phyloP scores from a whole-genome alignment of 257 asterid genomes.

The Salvia splendens region DNA sequence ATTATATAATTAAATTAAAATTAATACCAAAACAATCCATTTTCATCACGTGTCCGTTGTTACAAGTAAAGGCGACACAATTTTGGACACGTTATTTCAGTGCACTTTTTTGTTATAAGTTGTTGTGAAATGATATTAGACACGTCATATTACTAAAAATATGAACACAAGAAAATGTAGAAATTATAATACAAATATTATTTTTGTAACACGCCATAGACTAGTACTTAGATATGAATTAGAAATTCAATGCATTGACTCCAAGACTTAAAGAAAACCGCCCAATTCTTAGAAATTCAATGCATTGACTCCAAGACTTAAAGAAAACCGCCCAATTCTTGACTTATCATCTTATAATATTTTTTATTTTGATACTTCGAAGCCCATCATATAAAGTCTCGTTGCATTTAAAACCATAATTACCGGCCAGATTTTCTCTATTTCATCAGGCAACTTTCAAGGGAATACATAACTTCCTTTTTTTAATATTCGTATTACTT shows the following conservation, averaged over 20 bases:
- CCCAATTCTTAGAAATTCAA: slow-evolving; percentile 3
- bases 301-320: not conserved
- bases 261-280: not conserved
- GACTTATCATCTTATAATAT: not conserved
- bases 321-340: not conserved
- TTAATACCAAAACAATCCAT: not conserved
- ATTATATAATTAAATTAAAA: too few species aligned
- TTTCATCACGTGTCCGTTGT: too few species aligned
- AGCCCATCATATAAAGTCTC: too few species aligned
- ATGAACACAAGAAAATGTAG: not conserved
- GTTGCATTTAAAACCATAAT: too few species aligned
- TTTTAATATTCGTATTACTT: too few species aligned
- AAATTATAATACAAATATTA: not conserved
- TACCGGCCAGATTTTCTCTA: too few species aligned
- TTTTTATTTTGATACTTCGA: not conserved
- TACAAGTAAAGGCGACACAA: not conserved
- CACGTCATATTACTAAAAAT: not conserved
- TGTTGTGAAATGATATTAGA: too few species aligned
- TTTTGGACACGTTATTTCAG: not conserved
- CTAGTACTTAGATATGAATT: not conserved
- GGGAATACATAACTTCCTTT: too few species aligned
- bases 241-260: slow-evolving; percentile 7
- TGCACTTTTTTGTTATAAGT: too few species aligned
- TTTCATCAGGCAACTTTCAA: too few species aligned
- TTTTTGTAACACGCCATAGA: not conserved